phyloP scores from a whole-genome alignment of 805 yeast species.

The Metschnikowia continentalis region DNA sequence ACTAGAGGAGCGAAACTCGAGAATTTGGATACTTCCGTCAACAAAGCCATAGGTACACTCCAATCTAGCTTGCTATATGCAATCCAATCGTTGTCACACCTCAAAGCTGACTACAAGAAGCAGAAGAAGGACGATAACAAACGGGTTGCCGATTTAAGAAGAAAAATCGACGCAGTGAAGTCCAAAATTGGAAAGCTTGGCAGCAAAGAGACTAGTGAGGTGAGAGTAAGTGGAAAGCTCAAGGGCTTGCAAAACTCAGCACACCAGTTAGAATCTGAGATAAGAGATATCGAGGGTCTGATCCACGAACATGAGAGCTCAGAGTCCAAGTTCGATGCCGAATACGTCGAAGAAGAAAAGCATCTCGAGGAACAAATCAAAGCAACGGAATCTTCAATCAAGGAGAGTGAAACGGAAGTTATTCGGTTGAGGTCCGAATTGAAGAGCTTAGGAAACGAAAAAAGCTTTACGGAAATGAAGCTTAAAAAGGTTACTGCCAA shows the following conservation, averaged over 20 bases:
- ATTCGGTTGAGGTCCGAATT: conserved; percentile 20
- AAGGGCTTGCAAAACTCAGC: conserved; percentile 39
- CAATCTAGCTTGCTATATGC: conserved; percentile 32
- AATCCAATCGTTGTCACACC: conserved; percentile 22
- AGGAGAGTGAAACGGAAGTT: conserved; percentile 23
- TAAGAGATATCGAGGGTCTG: conserved; percentile 20
- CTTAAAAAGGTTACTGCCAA: conserved; percentile 25
- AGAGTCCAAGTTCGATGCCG: conserved; percentile 13
- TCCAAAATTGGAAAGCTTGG: conserved; percentile 30
- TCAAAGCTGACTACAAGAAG: conserved; percentile 26
- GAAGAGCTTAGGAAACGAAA: conserved; percentile 23
- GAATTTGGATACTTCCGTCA: conserved; percentile 8
- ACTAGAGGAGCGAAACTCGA: conserved; percentile 18
- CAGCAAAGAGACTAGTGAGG: conserved; percentile 24
- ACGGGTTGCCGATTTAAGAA: conserved; percentile 27
- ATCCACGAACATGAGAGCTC: conserved; percentile 14
- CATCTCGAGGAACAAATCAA: conserved; percentile 20
- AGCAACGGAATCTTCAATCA: conserved; percentile 20
- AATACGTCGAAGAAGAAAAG: conserved; percentile 19
- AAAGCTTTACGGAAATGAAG: conserved; percentile 19
- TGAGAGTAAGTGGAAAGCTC: conserved; percentile 32
- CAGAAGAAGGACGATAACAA: conserved; percentile 38
- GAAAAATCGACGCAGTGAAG: conserved; percentile 30
- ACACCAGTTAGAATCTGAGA: conserved; percentile 35
- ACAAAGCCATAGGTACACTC: conserved; percentile 28